These are phyloP conservation scores for Akanthomyces muscarius DNA, from an alignment of 2,329 filamentous ascomycete genomes.

Conservation along the genomic window DNA sequence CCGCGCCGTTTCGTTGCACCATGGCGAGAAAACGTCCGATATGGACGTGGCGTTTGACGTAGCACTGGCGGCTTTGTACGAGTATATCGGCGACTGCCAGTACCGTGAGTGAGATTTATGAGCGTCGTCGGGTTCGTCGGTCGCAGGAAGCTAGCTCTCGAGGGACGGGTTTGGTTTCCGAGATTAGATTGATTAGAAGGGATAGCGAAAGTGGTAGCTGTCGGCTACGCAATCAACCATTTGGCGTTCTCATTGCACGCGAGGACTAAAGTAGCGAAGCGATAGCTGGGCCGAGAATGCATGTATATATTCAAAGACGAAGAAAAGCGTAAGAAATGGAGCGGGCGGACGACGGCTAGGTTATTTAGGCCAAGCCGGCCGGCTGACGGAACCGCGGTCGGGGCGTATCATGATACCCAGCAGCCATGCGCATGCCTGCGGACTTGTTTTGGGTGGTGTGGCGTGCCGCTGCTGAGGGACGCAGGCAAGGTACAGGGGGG, in stretches of 20 bases:
- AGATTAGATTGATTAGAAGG: background rate
- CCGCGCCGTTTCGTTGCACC: constrained; percentile 7
- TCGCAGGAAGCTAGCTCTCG: background rate
- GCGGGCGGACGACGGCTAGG: background rate
- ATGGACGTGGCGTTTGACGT: background rate
- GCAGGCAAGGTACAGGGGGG: background rate
- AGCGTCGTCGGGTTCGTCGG: background rate
- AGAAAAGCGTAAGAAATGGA: background rate
- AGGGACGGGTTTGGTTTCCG: background rate
- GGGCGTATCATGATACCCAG: constrained; percentile 3
- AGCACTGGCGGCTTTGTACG: background rate
- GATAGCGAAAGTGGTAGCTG: background rate
- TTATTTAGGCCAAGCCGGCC: constrained; percentile 5
- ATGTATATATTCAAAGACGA: background rate
- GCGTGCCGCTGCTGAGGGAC: background rate
- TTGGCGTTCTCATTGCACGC: constrained; percentile 1
- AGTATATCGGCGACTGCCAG: background rate
- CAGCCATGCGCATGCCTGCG: background rate
- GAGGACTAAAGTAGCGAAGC: too few species aligned
- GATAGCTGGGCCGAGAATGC: background rate
- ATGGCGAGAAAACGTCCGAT: background rate
- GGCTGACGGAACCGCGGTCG: constrained; percentile 3
- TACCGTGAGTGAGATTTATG: background rate
- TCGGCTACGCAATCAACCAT: constrained; percentile 2
- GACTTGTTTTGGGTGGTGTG: background rate